A percentile compares a stretch with the other conserved stretches of the same genome.
Evolutionary conservation across 2,329 filamentous ascomycete species (phyloP).

Genomic region (Xylaria sp.): DNA sequence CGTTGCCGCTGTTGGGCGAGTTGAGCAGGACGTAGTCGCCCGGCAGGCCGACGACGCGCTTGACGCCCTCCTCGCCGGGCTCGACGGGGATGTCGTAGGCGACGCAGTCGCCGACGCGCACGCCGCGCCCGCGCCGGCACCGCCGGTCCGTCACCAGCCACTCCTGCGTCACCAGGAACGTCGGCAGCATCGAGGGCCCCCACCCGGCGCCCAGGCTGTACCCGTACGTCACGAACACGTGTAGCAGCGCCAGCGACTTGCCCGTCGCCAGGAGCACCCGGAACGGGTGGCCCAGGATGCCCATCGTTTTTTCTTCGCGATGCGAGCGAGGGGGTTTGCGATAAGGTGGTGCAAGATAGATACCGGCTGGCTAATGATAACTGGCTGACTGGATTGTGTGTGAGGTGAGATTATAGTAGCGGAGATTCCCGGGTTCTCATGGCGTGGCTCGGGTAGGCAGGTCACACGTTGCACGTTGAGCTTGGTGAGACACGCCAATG

Average conservation of each 20-base stretch:
- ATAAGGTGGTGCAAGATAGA: no score
- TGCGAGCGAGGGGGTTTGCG: slow-evolving; percentile 5
- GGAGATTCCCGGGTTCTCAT: background rate
- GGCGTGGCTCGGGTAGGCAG: no score
- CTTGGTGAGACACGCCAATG: background rate
- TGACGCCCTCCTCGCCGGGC: slow-evolving; percentile 64
- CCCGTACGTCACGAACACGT: slow-evolving; percentile 63
- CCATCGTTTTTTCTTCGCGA: slow-evolving; percentile 9
- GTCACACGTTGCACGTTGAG: no score
- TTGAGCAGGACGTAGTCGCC: slow-evolving; percentile 75
- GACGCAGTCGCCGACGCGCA: slow-evolving; percentile 81
- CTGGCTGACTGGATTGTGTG: no score
- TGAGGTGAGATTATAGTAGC: no score
- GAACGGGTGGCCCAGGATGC: slow-evolving; percentile 39
- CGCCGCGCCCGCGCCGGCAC: slow-evolving; percentile 67
- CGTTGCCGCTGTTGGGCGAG: slow-evolving; percentile 55
- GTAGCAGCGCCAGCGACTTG: slow-evolving; percentile 51
- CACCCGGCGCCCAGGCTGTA: slow-evolving; percentile 61
- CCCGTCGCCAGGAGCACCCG: slow-evolving; percentile 49
- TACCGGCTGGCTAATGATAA: no score
- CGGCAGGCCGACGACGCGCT: slow-evolving; percentile 77
- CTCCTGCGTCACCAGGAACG: slow-evolving; percentile 69
- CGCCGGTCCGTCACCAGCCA: slow-evolving; percentile 68
- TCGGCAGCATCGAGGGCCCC: slow-evolving; percentile 90
- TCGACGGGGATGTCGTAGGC: slow-evolving; percentile 75